These are phyloP conservation scores for Nitzschia sp. DNA, from an alignment of 108 stramenopile genomes.

Conservation along the genomic window DNA sequence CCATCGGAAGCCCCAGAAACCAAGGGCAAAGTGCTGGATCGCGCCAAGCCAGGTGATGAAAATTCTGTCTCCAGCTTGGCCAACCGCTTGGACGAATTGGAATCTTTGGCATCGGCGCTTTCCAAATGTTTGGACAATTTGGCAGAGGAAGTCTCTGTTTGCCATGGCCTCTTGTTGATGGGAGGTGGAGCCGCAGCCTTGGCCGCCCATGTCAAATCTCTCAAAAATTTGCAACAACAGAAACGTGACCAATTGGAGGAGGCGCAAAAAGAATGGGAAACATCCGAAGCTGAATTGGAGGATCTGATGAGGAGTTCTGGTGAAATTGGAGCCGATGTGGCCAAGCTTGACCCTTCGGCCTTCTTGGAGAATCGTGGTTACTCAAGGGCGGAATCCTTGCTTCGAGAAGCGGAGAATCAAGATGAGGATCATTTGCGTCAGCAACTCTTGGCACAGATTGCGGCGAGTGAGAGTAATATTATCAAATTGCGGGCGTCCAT, in stretches of 20 bases:
- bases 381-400: conserved; percentile 3
- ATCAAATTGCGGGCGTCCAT: conserved; percentile 71
- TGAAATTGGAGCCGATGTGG: conserved; percentile 26
- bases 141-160: conserved; percentile 71
- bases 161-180: conserved; percentile 62
- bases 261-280: conserved; percentile 45
- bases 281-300: conserved; percentile 61
- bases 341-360: not conserved
- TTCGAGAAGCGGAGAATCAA: not conserved
- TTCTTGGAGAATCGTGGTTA: conserved; percentile 3
- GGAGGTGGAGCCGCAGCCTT: conserved; percentile 66
- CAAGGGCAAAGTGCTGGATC: conserved; percentile 7
- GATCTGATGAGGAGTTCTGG: conserved; percentile 33
- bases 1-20: not conserved
- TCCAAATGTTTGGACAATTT: conserved; percentile 72
- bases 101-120: conserved; percentile 47
- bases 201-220: conserved; percentile 62
- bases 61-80: conserved; percentile 30
- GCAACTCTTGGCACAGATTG: conserved; percentile 46
- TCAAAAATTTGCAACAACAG: conserved; percentile 51
- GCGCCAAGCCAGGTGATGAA: conserved; percentile 14
- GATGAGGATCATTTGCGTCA: conserved; percentile 24
- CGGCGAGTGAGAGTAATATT: conserved; percentile 51
- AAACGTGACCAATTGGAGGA: conserved; percentile 35
- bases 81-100: conserved; percentile 55